Evolutionary conservation across 345 rosid genomes (phyloP).

Genomic region (Heritiera fomes): DNA sequence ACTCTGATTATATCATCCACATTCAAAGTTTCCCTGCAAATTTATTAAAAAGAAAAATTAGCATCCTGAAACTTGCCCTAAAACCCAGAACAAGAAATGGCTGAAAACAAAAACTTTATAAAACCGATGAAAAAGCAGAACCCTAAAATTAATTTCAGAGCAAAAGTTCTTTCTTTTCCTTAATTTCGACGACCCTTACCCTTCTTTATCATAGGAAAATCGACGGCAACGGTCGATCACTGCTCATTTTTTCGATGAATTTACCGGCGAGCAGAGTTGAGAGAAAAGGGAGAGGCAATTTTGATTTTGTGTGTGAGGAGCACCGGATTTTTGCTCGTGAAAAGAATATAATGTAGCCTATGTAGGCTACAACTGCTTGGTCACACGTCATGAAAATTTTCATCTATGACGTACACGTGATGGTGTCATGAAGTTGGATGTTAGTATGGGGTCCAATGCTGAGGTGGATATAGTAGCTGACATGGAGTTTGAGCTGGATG

Average conservation of each 20-base stretch:
- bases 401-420: constrained; percentile 44
- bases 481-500: too few species aligned
- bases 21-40: not conserved
- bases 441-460: too few species aligned
- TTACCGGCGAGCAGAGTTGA: constrained; percentile 24
- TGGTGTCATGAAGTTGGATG: too few species aligned
- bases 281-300: not conserved
- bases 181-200: constrained; percentile 27
- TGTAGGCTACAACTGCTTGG: constrained; percentile 30
- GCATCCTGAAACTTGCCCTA: not conserved
- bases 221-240: constrained; percentile 16
- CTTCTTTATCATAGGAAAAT: constrained; percentile 28
- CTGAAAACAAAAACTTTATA: not conserved
- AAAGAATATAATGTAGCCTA: not conserved
- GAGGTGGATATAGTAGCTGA: too few species aligned
- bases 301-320: constrained; percentile 38
- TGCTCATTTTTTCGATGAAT: constrained; percentile 17
- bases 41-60: not conserved
- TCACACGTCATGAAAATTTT: constrained; percentile 33
- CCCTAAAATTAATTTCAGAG: not conserved
- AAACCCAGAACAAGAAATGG: not conserved
- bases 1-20: not conserved
- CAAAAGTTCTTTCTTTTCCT: not conserved
- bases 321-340: constrained; percentile 40
- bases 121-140: not conserved